Percentiles rank a stretch among this genome's conserved stretches.
Evolutionary conservation across 2,329 filamentous ascomycete genomes (phyloP).

Genomic region (Akanthomyces uredinophilus): DNA sequence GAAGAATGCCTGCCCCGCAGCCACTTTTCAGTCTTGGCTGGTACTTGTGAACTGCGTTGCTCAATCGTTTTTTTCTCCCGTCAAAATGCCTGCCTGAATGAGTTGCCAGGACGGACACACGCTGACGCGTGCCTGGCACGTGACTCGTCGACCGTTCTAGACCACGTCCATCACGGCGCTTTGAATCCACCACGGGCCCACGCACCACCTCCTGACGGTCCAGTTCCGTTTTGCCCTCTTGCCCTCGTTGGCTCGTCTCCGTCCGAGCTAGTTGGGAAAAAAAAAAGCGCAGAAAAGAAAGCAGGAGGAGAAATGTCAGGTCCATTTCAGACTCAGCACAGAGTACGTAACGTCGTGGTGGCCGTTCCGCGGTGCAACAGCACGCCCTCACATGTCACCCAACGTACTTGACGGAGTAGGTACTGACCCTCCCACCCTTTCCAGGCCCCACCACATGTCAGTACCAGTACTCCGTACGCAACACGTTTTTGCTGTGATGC

Average conservation of each 20-base stretch:
- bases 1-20: not conserved
- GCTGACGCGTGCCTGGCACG: slow-evolving; percentile 13
- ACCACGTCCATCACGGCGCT: slow-evolving; percentile 9
- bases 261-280: not conserved
- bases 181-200: not conserved
- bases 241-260: not conserved
- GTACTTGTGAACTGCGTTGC: no score
- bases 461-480: no score
- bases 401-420: not conserved
- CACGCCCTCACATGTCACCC: not conserved
- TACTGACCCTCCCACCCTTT: not conserved
- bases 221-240: not conserved
- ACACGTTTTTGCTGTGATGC: no score
- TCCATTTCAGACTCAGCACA: no score
- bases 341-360: no score
- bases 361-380: no score
- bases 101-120: not conserved
- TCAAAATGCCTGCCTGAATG: no score
- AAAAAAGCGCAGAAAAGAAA: not conserved
- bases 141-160: slow-evolving; percentile 13
- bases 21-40: no score
- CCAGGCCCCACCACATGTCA: not conserved
- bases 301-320: not conserved
- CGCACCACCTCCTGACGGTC: not conserved
- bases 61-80: no score